phyloP scores from a whole-genome alignment of 306 rosid genomes.

The Acacia crassicarpa region DNA sequence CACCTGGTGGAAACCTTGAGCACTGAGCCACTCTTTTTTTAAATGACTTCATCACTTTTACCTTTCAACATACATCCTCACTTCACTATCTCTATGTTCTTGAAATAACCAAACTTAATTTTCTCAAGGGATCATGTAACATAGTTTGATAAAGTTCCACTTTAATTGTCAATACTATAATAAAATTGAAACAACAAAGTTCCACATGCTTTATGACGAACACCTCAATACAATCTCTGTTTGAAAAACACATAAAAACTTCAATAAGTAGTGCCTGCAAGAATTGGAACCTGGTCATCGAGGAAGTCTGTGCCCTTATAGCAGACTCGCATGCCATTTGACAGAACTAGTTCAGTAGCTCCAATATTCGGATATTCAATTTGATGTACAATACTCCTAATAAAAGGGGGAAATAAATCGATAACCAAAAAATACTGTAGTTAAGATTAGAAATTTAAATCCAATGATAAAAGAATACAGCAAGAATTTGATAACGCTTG shows the following conservation, averaged over 20 bases:
- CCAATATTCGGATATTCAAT: constrained; percentile 76
- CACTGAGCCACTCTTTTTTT: too few relatives aligned
- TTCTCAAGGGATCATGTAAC: background rate
- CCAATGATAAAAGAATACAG: background rate
- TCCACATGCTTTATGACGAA: background rate
- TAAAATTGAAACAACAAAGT: constrained; percentile 13
- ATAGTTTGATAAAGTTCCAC: constrained; percentile 18
- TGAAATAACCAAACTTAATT: background rate
- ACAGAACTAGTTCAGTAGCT: constrained; percentile 79
- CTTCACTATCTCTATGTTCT: background rate
- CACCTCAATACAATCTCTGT: constrained; percentile 13
- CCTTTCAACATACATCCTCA: background rate
- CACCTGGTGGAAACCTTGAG: too few relatives aligned
- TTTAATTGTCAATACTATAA: background rate
- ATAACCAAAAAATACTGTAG: background rate
- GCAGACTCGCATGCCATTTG: constrained; percentile 95
- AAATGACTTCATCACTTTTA: background rate
- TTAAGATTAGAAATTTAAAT: background rate
- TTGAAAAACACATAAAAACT: constrained; percentile 16
- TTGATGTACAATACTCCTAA: constrained; percentile 72
- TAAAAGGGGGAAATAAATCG: background rate
- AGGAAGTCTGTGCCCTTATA: constrained; percentile 90
- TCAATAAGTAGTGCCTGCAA: constrained; percentile 28
- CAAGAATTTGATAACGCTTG: background rate
- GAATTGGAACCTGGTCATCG: constrained; percentile 76